Percentiles rank a stretch among this genome's conserved stretches.
phyloP scores from a whole-genome alignment of 1,284 basidiomycete genomes.

The Puccinia horiana region DNA sequence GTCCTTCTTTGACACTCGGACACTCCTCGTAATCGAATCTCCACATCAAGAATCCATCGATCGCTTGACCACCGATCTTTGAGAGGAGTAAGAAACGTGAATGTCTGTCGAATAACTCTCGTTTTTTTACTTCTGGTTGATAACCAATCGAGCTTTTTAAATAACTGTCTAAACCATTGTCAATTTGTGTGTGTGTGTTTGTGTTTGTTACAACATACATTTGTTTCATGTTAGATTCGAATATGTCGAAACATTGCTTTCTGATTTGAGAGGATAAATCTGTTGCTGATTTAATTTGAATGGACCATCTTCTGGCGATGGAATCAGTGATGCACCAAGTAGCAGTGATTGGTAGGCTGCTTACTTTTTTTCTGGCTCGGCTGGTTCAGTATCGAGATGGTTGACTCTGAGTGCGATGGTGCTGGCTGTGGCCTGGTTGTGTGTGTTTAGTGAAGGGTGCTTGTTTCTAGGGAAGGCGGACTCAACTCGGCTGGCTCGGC shows the following conservation, averaged over 20 bases:
- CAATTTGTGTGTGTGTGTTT: neutral
- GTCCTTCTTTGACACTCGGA: conserved; percentile 59
- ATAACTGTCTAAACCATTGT: conserved; percentile 13
- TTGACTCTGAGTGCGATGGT: neutral
- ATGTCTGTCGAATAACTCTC: conserved; percentile 66
- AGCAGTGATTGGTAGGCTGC: too few species aligned
- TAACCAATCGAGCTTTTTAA: conserved; percentile 61
- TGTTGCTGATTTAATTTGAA: neutral
- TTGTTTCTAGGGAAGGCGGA: too few species aligned
- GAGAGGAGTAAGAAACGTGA: conserved; percentile 65
- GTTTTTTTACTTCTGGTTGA: conserved; percentile 65
- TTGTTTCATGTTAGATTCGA: conserved; percentile 39
- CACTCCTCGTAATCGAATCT: conserved; percentile 68
- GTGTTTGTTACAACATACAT: conserved; percentile 26
- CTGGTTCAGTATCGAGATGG: neutral
- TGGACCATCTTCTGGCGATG: neutral
- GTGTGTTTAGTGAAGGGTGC: too few species aligned
- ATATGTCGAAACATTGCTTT: conserved; percentile 29
- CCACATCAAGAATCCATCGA: conserved; percentile 67
- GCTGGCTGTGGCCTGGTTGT: neutral
- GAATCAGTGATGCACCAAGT: neutral
- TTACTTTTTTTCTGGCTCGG: too few species aligned
- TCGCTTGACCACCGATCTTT: neutral
- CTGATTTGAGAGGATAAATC: neutral
- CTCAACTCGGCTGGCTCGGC: neutral